Evolutionary conservation across 2,329 filamentous ascomycete genomes (phyloP).

Genomic region (Exophiala oligosperma): DNA sequence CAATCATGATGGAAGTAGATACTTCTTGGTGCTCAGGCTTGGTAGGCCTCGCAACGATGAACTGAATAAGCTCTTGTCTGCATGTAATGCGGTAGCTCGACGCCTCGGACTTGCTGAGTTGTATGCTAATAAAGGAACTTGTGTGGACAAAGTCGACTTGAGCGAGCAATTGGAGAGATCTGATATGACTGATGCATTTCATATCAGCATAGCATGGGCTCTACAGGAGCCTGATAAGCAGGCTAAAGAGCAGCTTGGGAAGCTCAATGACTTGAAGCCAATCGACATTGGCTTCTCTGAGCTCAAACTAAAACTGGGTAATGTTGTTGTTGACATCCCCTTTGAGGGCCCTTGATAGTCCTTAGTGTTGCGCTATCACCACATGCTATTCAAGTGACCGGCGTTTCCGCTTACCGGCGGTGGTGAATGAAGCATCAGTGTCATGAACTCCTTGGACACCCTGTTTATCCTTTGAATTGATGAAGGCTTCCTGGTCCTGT

Average conservation of each 20-base stretch:
- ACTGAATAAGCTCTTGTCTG: constrained; percentile 62
- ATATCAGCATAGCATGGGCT: constrained; percentile 88
- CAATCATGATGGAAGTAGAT: constrained; percentile 68
- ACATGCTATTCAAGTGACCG: no score
- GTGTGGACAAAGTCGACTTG: constrained; percentile 23
- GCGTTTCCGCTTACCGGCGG: no score
- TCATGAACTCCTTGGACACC: no score
- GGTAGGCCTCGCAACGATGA: constrained; percentile 49
- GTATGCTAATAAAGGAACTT: constrained; percentile 50
- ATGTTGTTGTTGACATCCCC: constrained; percentile 52
- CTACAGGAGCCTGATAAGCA: constrained; percentile 55
- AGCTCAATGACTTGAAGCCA: constrained; percentile 13
- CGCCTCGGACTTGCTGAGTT: constrained; percentile 67
- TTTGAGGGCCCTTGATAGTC: constrained; percentile 1
- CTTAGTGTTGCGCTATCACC: not conserved
- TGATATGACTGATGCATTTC: constrained; percentile 65
- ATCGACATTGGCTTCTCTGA: constrained; percentile 58
- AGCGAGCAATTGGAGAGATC: constrained; percentile 20
- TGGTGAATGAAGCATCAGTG: no score
- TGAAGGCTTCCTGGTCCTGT: no score
- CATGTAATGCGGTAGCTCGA: constrained; percentile 65
- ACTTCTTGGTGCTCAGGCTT: constrained; percentile 79
- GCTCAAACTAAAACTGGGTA: constrained; percentile 75
- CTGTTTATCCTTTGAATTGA: no score
- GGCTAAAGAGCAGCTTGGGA: constrained; percentile 35